Conservation (phyloP, 345 rosid species). For the Lagerstroemia speciosa region DNA sequence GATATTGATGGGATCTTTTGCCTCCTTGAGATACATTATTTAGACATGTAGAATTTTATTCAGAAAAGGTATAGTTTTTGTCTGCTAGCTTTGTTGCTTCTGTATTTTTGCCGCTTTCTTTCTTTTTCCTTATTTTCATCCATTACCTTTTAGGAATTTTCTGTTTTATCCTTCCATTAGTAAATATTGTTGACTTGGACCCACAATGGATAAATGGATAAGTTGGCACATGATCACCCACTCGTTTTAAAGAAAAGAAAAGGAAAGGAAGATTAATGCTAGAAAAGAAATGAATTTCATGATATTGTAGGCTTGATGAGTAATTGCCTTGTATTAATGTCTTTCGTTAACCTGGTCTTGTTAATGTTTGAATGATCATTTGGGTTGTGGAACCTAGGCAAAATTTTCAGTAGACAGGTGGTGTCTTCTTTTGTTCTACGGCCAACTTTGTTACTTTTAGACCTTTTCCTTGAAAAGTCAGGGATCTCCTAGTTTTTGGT, state of each 20-base stretch:
- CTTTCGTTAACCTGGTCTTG: neutral
- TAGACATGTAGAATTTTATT: neutral
- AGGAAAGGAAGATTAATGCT: neutral
- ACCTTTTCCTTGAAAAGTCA: neutral
- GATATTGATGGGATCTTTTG: neutral
- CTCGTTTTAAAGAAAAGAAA: neutral
- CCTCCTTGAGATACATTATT: neutral
- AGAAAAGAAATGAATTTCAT: neutral
- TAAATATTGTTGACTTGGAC: no score
- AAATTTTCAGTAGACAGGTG: neutral
- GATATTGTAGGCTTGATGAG: neutral
- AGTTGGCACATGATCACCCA: neutral
- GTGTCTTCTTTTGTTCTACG: neutral
- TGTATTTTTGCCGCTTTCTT: neutral
- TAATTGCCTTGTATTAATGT: neutral
- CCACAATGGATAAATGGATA: neutral
- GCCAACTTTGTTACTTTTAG: neutral
- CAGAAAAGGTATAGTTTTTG: neutral
- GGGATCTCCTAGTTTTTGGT: neutral
- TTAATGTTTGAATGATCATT: neutral
- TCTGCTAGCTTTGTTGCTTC: neutral
- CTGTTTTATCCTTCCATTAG: neutral
- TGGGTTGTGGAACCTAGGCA: neutral
- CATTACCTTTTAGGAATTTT: neutral
- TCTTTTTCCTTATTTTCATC: neutral